These are phyloP conservation scores for Phytopythium sindhum DNA, from an alignment of 352 stramenopile genomes.

Conservation along the genomic window DNA sequence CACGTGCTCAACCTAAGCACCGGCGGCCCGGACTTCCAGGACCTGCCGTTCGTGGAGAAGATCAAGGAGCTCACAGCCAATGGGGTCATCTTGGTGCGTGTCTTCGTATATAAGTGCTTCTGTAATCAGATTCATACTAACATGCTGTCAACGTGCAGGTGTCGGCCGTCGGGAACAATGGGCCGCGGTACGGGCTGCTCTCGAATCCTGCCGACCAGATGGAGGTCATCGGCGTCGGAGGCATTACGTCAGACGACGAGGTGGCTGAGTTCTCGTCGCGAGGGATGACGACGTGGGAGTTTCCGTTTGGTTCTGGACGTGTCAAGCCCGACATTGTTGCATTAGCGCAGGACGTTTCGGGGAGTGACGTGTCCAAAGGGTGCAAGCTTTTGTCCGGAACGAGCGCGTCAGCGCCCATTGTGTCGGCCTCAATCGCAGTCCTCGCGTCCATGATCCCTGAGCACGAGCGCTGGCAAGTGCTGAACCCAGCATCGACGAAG, in stretches of 20 bases:
- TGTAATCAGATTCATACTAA: slow-evolving; percentile 3
- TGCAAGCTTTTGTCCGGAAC: slow-evolving; percentile 77
- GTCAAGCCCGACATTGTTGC: slow-evolving; percentile 86
- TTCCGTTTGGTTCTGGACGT: slow-evolving; percentile 74
- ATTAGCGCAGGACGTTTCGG: slow-evolving; percentile 61
- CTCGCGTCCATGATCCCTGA: slow-evolving; percentile 68
- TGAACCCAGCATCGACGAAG: slow-evolving; percentile 72
- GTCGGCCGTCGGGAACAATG: slow-evolving; percentile 82
- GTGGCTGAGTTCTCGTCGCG: slow-evolving; percentile 79
- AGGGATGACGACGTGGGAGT: slow-evolving; percentile 86
- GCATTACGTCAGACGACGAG: slow-evolving; percentile 46
- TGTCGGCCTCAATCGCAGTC: slow-evolving; percentile 71
- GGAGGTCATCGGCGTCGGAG: slow-evolving; percentile 83
- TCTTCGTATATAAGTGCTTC: not conserved
- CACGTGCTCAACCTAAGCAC: slow-evolving; percentile 87
- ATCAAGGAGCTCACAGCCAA: slow-evolving; percentile 77
- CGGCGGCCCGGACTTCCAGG: slow-evolving; percentile 80
- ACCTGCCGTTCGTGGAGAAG: slow-evolving; percentile 88
- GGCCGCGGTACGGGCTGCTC: slow-evolving; percentile 78
- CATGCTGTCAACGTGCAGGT: slow-evolving; percentile 28
- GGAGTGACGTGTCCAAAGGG: slow-evolving; percentile 40
- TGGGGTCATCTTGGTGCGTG: slow-evolving; percentile 66
- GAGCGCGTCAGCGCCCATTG: slow-evolving; percentile 80
- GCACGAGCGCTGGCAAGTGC: slow-evolving; percentile 43
- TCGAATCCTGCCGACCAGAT: slow-evolving; percentile 86